A percentile compares a stretch with the other conserved stretches of the same genome.
Conservation (phyloP, 441 rosid species). For the Pelargonium australe region DNA sequence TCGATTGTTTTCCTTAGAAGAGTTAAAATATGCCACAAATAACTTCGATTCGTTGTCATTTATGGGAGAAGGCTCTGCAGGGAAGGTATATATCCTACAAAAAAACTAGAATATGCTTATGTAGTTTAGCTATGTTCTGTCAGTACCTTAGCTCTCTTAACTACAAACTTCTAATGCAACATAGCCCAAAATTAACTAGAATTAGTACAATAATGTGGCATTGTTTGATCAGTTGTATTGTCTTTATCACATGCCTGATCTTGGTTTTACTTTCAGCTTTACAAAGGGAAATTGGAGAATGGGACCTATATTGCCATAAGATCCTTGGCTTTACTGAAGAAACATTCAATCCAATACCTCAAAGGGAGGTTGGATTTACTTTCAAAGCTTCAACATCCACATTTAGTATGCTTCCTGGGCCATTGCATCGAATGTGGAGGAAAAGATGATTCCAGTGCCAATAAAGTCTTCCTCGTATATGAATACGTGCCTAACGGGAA, state of each 20-base stretch:
- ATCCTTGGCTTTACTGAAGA: constrained; percentile 50
- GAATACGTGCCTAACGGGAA: constrained; percentile 64
- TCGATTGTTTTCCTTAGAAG: constrained; percentile 60
- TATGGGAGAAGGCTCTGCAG: constrained; percentile 66
- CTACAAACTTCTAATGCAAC: no score
- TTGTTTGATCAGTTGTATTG: no score
- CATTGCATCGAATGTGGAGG: constrained; percentile 54
- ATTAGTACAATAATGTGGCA: no score
- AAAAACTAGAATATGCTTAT: not conserved
- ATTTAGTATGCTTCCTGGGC: constrained; percentile 78
- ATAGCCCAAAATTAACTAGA: no score
- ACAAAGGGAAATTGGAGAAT: constrained; percentile 69
- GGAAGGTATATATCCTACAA: constrained; percentile 51
- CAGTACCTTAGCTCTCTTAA: no score
- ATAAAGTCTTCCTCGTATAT: constrained; percentile 59
- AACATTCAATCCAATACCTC: constrained; percentile 62
- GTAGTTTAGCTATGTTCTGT: no score
- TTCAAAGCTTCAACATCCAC: constrained; percentile 84
- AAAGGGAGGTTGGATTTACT: constrained; percentile 63
- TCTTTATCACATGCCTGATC: no score
- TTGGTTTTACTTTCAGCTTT: constrained; percentile 46
- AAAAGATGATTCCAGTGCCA: constrained; percentile 41
- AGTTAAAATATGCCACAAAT: constrained; percentile 75
- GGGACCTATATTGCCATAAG: constrained; percentile 66
- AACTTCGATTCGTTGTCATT: constrained; percentile 58